Base-by-base conservation (phyloP, 441 rosid species). In the Pelargonium exstipulatum region DNA sequence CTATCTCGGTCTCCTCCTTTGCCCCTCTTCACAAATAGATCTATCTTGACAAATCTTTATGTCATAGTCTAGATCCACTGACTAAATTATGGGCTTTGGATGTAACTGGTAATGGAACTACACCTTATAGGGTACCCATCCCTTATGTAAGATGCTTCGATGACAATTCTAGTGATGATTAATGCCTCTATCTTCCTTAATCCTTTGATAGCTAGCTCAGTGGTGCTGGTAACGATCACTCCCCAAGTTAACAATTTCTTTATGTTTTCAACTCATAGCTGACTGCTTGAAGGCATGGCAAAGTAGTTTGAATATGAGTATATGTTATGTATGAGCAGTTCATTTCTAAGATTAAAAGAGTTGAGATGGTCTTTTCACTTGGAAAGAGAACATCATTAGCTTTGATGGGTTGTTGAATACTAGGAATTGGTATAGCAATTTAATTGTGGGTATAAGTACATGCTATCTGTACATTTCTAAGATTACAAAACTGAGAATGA, bases 301-400 rank as follows among this genome's bases (percentile, higher is more conserved):
- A 63, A 69, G 62, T 42, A 58, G 62, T 45, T 60, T 51, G 53
- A 58, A 32, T 62, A 40, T 14, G 16, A 14, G 22, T 53, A 16
- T 32, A 32, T 32, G 37, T 32, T 32, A 32, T 32, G 37, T 1
- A 7, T 53, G 60, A 53, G 57, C 57, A n/a, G 60, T 53, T 53
- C 20, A 53, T 53, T 53, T 53, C 22, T 53, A 53, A 14, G 60
- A 53, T 17, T 14, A 53, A 53, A 53, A 16, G 60, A 16, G 18
- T 53, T 53, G 60, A 17, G 8, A 53, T 53, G 60, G 24, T 67
- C 66, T 69, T 67, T 65, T 53, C 67, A 16, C 10, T 40, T 16
- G 63, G 68, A 66, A 24, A 53, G 24, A 53, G 66, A 7, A 9
- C 9, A 49, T 48, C 57, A 14, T 57, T 45, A 13, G 24, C 48